phyloP scores from a whole-genome alignment of 2,329 filamentous ascomycete species.

The Chaetomiaceae sp. region DNA sequence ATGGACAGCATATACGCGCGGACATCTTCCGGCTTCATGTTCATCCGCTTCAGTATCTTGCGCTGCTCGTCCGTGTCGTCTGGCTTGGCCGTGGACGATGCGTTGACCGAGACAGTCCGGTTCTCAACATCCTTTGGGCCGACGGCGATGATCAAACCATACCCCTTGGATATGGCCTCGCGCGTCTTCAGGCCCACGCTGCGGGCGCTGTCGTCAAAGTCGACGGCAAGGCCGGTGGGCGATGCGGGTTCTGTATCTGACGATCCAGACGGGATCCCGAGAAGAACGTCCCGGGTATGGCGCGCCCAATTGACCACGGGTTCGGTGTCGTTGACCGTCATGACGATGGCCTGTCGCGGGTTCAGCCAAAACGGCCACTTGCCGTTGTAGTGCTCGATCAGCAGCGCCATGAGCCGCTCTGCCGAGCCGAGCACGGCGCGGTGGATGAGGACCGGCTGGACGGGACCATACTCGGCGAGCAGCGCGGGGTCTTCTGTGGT shows the following conservation, averaged over 20 bases:
- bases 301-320: conserved; percentile 49
- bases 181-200: conserved; percentile 65
- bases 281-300: conserved; percentile 45
- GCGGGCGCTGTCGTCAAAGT: conserved; percentile 62
- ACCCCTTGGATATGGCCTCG: conserved; percentile 67
- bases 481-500: conserved; percentile 45
- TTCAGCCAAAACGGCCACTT: conserved; percentile 87
- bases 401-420: conserved; percentile 76
- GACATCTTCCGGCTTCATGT: conserved; percentile 42
- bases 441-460: conserved; percentile 75
- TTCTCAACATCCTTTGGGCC: conserved; percentile 61
- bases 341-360: conserved; percentile 69
- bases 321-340: conserved; percentile 64
- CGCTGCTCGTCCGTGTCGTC: conserved; percentile 32
- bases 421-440: conserved; percentile 80
- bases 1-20: conserved; percentile 42
- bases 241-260: conserved; percentile 42
- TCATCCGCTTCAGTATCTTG: conserved; percentile 9
- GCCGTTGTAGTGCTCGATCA: conserved; percentile 79
- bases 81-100: conserved; percentile 33
- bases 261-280: conserved; percentile 41
- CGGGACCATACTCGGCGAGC: conserved; percentile 52
- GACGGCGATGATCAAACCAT: conserved; percentile 68
- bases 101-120: conserved; percentile 50
- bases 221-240: conserved; percentile 62